These are phyloP conservation scores for Delonix regia DNA, from an alignment of 306 rosid genomes.

Conservation along the genomic window DNA sequence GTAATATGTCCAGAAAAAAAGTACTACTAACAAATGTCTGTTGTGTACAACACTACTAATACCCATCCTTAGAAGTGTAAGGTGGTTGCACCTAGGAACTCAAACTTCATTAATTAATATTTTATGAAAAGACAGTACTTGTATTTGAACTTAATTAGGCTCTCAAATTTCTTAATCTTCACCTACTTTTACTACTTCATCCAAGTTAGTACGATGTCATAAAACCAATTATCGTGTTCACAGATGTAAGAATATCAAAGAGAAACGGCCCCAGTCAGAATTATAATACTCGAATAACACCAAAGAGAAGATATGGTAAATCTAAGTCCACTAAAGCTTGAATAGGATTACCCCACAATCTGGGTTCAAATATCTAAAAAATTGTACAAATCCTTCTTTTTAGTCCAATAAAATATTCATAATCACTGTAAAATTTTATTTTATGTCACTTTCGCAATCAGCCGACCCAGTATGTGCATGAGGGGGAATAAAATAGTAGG, in stretches of 20 bases:
- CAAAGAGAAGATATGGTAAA: not conserved
- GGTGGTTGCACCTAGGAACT: not conserved
- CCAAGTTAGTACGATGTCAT: not conserved
- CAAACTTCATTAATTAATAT: not conserved
- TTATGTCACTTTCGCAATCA: not conserved
- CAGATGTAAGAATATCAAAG: not conserved
- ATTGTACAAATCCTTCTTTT: not conserved
- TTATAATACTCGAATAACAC: not conserved
- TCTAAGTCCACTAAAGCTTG: not conserved
- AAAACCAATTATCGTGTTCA: not conserved
- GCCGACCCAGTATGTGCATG: not conserved
- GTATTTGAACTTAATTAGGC: not conserved
- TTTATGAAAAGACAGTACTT: not conserved
- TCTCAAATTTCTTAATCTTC: not conserved
- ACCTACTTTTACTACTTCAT: not conserved
- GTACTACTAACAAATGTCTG: not conserved
- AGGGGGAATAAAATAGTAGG: not conserved
- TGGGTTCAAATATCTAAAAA: not conserved
- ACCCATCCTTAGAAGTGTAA: not conserved
- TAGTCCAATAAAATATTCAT: not conserved
- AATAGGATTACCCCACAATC: conserved; percentile 2
- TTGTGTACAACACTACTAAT: not conserved
- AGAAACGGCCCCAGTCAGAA: not conserved
- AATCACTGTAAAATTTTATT: not conserved
- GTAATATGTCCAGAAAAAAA: too few species aligned